Conservation (phyloP, 129 eudicot species). For the Gnaphalium uliginosum region DNA sequence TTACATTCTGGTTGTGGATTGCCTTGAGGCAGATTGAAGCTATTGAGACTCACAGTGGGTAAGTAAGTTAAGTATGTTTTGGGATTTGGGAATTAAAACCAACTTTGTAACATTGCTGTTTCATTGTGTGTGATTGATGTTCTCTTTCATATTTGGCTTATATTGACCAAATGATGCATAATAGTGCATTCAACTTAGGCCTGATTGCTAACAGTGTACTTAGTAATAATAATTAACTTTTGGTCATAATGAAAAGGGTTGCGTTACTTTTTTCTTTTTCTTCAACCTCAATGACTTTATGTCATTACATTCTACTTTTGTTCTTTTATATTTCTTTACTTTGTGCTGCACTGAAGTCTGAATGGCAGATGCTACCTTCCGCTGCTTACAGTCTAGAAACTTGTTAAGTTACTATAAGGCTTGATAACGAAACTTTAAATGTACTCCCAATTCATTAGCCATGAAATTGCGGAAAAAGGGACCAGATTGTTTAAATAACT, state of each 20-base stretch:
- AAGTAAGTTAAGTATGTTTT: conserved; percentile 14
- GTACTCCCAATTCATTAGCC: neutral
- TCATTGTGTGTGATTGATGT: conserved; percentile 13
- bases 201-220: conserved; percentile 23
- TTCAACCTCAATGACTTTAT: conserved; percentile 7
- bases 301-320: neutral
- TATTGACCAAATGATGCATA: conserved; percentile 11
- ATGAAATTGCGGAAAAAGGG: neutral
- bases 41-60: conserved; percentile 92
- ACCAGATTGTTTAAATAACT: neutral
- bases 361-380: conserved; percentile 24
- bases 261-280: conserved; percentile 15
- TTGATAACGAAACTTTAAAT: neutral
- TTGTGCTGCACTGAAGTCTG: conserved; percentile 17
- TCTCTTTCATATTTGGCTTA: conserved; percentile 7
- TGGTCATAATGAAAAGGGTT: conserved; percentile 21
- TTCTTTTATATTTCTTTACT: neutral
- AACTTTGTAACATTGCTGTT: neutral
- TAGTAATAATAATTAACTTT: conserved; percentile 11
- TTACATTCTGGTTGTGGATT: conserved; percentile 82
- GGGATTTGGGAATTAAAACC: neutral
- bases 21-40: conserved; percentile 80
- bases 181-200: conserved; percentile 12
- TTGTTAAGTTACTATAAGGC: neutral
- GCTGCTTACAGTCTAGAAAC: neutral